Percentiles rank a stretch among this genome's conserved stretches.
phyloP scores from a whole-genome alignment of 2,329 filamentous ascomycete genomes.

The Penicillium sp. region DNA sequence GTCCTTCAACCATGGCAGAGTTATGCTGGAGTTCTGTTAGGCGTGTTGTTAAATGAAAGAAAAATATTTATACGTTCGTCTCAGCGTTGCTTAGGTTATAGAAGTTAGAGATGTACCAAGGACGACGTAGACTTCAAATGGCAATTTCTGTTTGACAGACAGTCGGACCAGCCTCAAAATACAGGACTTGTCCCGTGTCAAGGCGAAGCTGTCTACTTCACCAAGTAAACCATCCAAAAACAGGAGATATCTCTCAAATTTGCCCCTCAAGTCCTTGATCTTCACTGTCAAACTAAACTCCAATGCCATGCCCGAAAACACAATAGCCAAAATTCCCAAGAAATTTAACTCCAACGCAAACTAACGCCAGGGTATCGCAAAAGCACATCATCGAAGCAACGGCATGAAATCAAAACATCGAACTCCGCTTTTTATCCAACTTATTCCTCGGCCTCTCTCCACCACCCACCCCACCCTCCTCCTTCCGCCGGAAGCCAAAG shows the following conservation, averaged over 20 bases:
- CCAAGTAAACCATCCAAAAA: neutral
- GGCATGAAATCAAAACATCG: slow-evolving; percentile 42
- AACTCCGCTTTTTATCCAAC: slow-evolving; percentile 49
- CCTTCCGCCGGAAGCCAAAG: slow-evolving; percentile 45
- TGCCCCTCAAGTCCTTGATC: neutral
- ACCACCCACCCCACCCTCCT: slow-evolving; percentile 37
- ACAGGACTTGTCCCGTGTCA: too few relatives aligned
- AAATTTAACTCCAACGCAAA: neutral
- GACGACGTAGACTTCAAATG: too few relatives aligned
- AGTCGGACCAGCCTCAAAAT: too few relatives aligned
- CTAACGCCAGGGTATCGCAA: slow-evolving; percentile 21
- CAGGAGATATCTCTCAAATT: neutral
- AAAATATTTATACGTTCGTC: neutral
- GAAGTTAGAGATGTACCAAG: too few relatives aligned
- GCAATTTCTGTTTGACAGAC: too few relatives aligned
- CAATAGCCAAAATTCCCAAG: neutral
- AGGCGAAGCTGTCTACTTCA: too few relatives aligned
- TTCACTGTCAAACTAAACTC: neutral
- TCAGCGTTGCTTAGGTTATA: too few relatives aligned
- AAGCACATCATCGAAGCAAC: neutral
- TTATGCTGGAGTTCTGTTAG: neutral
- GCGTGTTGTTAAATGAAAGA: neutral
- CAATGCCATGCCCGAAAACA: neutral
- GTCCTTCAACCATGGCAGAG: slow-evolving; percentile 5
- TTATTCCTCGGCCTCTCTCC: slow-evolving; percentile 27